phyloP scores from a whole-genome alignment of 306 rosid species.

The Chamaecrista fasciculata region DNA sequence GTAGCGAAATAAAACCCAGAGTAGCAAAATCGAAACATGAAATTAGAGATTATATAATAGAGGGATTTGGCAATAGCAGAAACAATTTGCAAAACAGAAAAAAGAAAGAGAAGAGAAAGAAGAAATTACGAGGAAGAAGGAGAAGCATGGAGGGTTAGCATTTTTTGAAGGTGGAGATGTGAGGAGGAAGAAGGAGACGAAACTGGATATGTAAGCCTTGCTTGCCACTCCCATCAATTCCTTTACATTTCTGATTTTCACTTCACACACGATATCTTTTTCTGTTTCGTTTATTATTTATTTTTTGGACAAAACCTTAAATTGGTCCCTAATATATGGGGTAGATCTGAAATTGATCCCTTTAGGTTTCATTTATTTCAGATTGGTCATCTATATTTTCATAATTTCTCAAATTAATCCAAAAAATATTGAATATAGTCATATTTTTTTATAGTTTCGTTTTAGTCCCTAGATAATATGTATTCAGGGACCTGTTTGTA shows the following conservation, averaged over 20 bases:
- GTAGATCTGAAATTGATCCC: too few relatives aligned
- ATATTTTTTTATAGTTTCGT: too few relatives aligned
- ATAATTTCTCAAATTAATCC: too few relatives aligned
- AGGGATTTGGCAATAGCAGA: background rate
- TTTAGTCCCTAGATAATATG: too few relatives aligned
- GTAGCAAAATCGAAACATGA: background rate
- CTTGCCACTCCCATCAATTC: background rate
- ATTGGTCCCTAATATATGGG: too few relatives aligned
- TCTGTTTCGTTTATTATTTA: too few relatives aligned
- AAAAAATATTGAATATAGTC: too few relatives aligned
- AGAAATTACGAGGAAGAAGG: background rate
- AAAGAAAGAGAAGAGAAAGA: background rate
- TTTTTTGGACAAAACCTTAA: too few relatives aligned
- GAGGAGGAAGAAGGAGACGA: background rate
- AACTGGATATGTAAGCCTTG: background rate
- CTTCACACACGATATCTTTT: too few relatives aligned
- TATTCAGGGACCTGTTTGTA: too few relatives aligned
- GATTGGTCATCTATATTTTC: too few relatives aligned
- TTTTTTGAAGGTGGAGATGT: background rate
- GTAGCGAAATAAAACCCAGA: background rate
- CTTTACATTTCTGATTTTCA: background rate
- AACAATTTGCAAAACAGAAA: background rate
- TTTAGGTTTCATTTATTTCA: too few relatives aligned
- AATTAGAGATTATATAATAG: background rate
- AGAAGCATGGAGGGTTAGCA: background rate